phyloP scores from a whole-genome alignment of 2,329 filamentous ascomycete genomes.

The Didymella sp. region DNA sequence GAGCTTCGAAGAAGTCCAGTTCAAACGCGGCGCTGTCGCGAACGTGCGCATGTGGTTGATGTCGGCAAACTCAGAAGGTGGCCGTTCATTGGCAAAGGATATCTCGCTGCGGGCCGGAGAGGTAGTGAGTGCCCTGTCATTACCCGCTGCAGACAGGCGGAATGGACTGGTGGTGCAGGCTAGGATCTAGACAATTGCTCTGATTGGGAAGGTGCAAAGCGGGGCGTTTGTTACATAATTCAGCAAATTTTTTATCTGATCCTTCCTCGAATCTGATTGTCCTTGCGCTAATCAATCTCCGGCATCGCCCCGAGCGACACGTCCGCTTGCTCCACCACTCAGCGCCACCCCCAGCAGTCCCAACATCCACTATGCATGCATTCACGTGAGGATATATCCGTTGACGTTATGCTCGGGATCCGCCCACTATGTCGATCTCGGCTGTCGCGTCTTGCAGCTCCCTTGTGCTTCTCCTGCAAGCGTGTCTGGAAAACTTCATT shows the following conservation, averaged over 20 bases:
- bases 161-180: slow-evolving; percentile 38
- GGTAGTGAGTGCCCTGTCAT: slow-evolving; percentile 37
- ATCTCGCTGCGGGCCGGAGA: slow-evolving; percentile 45
- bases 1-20: slow-evolving; percentile 48
- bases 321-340: slow-evolving; percentile 21
- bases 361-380: slow-evolving; percentile 22
- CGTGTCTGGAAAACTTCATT: slow-evolving; percentile 30
- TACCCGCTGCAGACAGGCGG: slow-evolving; percentile 22
- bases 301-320: slow-evolving; percentile 21
- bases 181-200: slow-evolving; percentile 34
- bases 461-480: slow-evolving; percentile 26
- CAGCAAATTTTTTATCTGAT: slow-evolving; percentile 45
- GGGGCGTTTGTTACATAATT: slow-evolving; percentile 27
- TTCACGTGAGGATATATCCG: slow-evolving; percentile 29
- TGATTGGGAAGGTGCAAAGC: slow-evolving; percentile 18
- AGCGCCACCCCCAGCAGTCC: slow-evolving; percentile 16
- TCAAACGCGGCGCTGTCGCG: slow-evolving; percentile 45
- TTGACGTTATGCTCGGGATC: slow-evolving; percentile 23
- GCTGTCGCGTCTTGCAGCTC: slow-evolving; percentile 32
- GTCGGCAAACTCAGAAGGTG: slow-evolving; percentile 41
- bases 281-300: slow-evolving; percentile 12
- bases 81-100: slow-evolving; percentile 47
- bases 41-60: slow-evolving; percentile 43
- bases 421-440: slow-evolving; percentile 34
- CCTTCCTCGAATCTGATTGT: slow-evolving; percentile 31